Evolutionary conservation across 2,329 filamentous ascomycete genomes (phyloP), one percentile per base, ranked within the genome.

Genomic region (Fusarium buxicola): DNA sequence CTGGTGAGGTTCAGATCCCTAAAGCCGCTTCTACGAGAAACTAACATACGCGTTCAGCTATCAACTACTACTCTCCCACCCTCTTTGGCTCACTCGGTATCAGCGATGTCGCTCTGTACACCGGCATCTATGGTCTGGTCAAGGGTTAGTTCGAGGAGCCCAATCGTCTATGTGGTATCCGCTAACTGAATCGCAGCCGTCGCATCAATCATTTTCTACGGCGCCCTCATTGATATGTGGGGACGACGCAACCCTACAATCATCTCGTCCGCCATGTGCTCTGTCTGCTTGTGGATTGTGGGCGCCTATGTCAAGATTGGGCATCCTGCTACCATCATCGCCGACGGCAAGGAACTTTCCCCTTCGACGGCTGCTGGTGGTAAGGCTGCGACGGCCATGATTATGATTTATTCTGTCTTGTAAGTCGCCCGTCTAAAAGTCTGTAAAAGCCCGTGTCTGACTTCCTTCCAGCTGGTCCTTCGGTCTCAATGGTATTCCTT

Each of bases 351-450:
- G 11, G 69, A 79, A 2, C 73, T 77, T 7, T 80, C 80, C 1
- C 70, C 77, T 7, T 78, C 77, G 0, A 80, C 77, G 0, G 70
- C 71, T 5, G 80, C 78, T 4, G 82, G 81, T 54, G 84, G 83
- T 0, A 80, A 82, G 55, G 77, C 83, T 12, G 83, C 83, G 8
- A 84, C 83, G 28, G 82, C 82, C 3, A 82, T 82, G 68, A 80
- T 86, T 21, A 85, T 85, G 74, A 73, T 85, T 1, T 85, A 84
- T 60, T 82, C 78, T 2, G 76, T 84, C 39, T 84, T 84, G 71
- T 84, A 78, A 61, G 82, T 60, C n/a, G n/a, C n/a, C 30, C n/a
- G 13, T 5, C 4, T 8, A 1, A 16, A 8, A 11, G 1, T 8
- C 0, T 4, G 1, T 8, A 10, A 9, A 6, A 10, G 1, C 0